Evolutionary conservation across 495 filamentous ascomycete genomes (phyloP).

Genomic region (Hapsidospora chrysogenum): DNA sequence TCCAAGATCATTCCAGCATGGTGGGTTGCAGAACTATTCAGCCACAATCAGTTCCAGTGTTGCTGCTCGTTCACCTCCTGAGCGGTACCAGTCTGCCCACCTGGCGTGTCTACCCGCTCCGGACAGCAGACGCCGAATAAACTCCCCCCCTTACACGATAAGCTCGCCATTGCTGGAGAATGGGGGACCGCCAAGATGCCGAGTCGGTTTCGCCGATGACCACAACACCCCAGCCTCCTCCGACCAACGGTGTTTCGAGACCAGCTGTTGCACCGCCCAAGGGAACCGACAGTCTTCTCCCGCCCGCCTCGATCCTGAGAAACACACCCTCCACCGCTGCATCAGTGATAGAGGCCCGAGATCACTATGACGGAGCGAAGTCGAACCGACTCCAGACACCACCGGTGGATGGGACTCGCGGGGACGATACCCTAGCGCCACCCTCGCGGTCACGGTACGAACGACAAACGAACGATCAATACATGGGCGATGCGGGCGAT

Average conservation of each 20-base stretch:
- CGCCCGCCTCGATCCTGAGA: neutral
- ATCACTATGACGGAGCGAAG: constrained; percentile 26
- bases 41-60: too few species aligned
- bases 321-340: constrained; percentile 1
- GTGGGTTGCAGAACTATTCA: too few species aligned
- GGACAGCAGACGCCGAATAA: too few species aligned
- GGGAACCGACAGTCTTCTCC: neutral
- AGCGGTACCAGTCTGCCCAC: too few species aligned
- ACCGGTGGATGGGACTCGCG: neutral
- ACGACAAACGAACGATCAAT: constrained; percentile 5
- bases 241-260: neutral
- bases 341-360: constrained; percentile 13
- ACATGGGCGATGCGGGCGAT: constrained; percentile 13
- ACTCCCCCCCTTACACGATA: too few species aligned
- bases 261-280: neutral
- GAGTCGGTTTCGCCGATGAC: constrained; percentile 4
- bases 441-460: neutral
- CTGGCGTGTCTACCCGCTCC: too few species aligned
- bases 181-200: too few species aligned
- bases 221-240: neutral
- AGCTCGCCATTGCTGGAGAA: too few species aligned
- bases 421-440: constrained; percentile 1
- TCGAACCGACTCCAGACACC: constrained; percentile 16
- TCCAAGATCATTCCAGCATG: too few species aligned
- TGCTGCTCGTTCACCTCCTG: too few species aligned